Percentiles rank a stretch among this genome's conserved stretches.
phyloP scores from a whole-genome alignment of 129 eudicot genomes.

The Smallanthus sonchifolius region DNA sequence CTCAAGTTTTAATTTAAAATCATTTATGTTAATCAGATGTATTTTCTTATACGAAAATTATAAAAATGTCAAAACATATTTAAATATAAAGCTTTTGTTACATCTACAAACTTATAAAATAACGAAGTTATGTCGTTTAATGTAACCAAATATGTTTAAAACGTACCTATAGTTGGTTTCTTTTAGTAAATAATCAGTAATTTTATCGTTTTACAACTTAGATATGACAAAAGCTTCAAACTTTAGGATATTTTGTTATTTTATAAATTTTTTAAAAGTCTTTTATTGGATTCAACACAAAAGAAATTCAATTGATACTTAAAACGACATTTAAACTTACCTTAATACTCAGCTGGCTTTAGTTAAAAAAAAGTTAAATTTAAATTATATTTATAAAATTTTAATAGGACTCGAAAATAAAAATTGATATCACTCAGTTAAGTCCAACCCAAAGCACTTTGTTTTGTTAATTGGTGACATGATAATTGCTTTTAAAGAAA shows the following conservation, averaged over 20 bases:
- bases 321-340: background rate
- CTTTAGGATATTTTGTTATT: background rate
- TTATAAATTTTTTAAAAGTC: background rate
- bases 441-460: background rate
- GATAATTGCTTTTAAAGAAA: constrained; percentile 3
- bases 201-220: no score
- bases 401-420: background rate
- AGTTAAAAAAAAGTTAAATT: background rate
- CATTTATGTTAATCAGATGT: no score
- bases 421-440: background rate
- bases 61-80: no score
- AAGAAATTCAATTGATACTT: no score
- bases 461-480: background rate
- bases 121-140: background rate
- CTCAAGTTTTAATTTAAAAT: no score
- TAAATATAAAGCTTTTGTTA: no score
- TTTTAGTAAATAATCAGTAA: no score
- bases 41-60: no score
- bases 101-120: background rate
- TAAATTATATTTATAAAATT: background rate
- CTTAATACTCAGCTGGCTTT: background rate
- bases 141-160: no score
- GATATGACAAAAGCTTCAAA: background rate
- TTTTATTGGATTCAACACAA: background rate
- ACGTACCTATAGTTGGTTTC: no score